These are phyloP conservation scores for Camelina neglecta DNA, from an alignment of 345 rosid species.

Conservation along the genomic window DNA sequence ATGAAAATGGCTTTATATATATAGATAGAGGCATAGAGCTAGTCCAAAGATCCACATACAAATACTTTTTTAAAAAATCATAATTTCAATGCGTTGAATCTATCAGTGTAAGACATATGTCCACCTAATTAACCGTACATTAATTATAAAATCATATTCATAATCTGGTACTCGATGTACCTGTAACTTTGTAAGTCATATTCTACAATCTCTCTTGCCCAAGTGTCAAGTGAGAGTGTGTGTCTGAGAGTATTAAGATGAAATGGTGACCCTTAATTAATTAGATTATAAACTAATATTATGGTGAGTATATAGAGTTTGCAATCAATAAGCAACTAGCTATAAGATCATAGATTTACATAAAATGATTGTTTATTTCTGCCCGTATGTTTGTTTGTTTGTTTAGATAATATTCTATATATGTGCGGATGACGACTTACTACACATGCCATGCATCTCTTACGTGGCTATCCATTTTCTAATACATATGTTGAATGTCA, in stretches of 20 bases:
- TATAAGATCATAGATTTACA: not conserved
- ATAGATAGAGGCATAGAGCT: no score
- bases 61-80: not conserved
- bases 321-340: not conserved
- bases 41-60: not conserved
- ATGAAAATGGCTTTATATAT: not conserved
- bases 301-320: not conserved
- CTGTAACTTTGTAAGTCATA: not conserved
- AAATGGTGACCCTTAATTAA: slow-evolving; percentile 9
- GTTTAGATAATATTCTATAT: slow-evolving; percentile 10
- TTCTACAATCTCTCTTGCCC: not conserved
- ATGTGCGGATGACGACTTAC: slow-evolving; percentile 31
- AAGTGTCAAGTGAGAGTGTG: slow-evolving; percentile 2
- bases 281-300: not conserved
- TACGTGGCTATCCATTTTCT: slow-evolving; percentile 39
- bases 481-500: slow-evolving; percentile 18
- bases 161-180: no score
- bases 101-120: not conserved
- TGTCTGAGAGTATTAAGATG: not conserved
- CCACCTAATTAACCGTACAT: not conserved
- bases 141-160: not conserved
- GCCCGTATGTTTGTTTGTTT: slow-evolving; percentile 8
- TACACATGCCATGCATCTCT: slow-evolving; percentile 37
- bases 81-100: not conserved
- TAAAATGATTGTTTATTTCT: not conserved